A percentile compares a stretch with the other conserved stretches of the same genome.
These are phyloP conservation scores for Metschnikowia vanudenii DNA, from an alignment of 805 yeast genomes.

Conservation along the genomic window DNA sequence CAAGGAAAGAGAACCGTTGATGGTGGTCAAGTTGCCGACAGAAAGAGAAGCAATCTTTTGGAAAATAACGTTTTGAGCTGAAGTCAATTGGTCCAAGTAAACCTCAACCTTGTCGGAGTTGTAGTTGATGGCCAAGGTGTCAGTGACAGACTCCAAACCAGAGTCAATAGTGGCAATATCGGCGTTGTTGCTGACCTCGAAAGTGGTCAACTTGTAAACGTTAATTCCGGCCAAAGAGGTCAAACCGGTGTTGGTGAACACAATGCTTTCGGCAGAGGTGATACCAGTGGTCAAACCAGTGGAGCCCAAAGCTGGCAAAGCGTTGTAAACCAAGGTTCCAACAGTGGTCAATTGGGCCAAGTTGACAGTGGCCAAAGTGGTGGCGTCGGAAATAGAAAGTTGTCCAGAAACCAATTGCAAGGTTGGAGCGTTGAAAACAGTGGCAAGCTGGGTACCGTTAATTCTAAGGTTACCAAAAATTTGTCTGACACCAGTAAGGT, in stretches of 20 bases:
- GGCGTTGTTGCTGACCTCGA: slow-evolving; percentile 89
- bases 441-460: slow-evolving; percentile 61
- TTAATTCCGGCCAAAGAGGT: slow-evolving; percentile 65
- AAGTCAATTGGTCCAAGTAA: slow-evolving; percentile 61
- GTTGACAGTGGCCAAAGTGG: slow-evolving; percentile 63
- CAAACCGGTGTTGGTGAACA: slow-evolving; percentile 72
- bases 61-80: slow-evolving; percentile 89
- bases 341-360: slow-evolving; percentile 80
- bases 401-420: slow-evolving; percentile 73
- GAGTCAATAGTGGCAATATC: slow-evolving; percentile 71
- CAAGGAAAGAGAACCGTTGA: slow-evolving; percentile 83
- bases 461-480: slow-evolving; percentile 74
- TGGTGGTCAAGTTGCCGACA: slow-evolving; percentile 61
- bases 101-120: slow-evolving; percentile 79
- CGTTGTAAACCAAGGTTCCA: slow-evolving; percentile 74
- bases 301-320: slow-evolving; percentile 77
- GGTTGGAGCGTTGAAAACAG: slow-evolving; percentile 72
- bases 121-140: slow-evolving; percentile 73
- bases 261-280: slow-evolving; percentile 66
- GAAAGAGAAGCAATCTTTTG: slow-evolving; percentile 75
- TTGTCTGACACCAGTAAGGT: slow-evolving; percentile 71
- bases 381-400: slow-evolving; percentile 60
- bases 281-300: slow-evolving; percentile 71
- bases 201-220: slow-evolving; percentile 45
- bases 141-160: slow-evolving; percentile 69